These are phyloP conservation scores for Colletotrichum gloeosporioides DNA, from an alignment of 2,329 filamentous ascomycete species.

Conservation along the genomic window DNA sequence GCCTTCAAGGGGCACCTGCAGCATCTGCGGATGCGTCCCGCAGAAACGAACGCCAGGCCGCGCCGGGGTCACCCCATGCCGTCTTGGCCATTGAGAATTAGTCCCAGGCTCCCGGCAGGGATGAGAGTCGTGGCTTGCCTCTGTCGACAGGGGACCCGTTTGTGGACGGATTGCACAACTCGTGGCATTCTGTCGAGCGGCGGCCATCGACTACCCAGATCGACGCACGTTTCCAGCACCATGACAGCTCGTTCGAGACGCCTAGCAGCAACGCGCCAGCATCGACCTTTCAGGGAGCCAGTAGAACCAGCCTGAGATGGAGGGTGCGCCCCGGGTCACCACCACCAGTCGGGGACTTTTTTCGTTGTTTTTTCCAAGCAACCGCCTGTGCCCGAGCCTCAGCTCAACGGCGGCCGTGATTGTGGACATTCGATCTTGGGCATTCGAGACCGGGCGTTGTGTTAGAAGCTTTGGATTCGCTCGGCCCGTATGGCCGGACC, in stretches of 20 bases:
- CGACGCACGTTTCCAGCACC: slow-evolving; percentile 4
- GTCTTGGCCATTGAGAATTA: not conserved
- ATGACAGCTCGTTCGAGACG: not conserved
- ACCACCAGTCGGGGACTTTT: not conserved
- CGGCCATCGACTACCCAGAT: not conserved
- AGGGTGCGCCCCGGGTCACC: not conserved
- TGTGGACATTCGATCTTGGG: not conserved
- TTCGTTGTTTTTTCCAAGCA: not conserved
- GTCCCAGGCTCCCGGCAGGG: not conserved
- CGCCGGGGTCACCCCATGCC: not conserved
- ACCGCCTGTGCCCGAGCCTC: not conserved
- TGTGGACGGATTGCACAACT: slow-evolving; percentile 15
- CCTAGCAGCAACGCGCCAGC: not conserved
- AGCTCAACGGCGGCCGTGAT: not conserved
- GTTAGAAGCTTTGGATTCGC: not conserved
- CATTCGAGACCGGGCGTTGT: not conserved
- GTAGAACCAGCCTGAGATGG: not conserved
- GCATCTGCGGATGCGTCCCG: not conserved
- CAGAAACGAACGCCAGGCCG: not conserved
- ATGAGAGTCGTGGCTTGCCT: not conserved
- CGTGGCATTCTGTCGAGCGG: not conserved
- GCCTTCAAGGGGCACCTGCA: not conserved
- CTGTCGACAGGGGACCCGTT: not conserved
- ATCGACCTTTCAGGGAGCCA: not conserved
- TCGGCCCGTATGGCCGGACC: not conserved